phyloP scores from a whole-genome alignment of 768 basidiomycete species.

The Lentinula aciculospora region DNA sequence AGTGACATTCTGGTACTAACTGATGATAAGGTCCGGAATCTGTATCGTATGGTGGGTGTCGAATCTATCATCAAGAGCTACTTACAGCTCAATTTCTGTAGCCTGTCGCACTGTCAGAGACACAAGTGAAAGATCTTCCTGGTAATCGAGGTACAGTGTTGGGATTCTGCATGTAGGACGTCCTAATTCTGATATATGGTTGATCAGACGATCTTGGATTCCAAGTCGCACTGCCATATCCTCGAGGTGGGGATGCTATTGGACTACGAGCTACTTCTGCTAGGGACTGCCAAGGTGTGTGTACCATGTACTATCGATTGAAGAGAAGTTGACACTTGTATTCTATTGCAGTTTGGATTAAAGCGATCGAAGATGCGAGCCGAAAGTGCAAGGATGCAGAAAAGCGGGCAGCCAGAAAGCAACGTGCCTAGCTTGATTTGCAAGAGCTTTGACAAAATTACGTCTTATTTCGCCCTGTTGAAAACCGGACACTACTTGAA shows the following conservation, averaged over 20 bases:
- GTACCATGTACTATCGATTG: background rate
- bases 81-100: slow-evolving; percentile 19
- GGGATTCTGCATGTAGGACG: too few species aligned
- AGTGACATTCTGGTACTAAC: slow-evolving; percentile 87
- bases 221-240: slow-evolving; percentile 60
- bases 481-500: background rate
- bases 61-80: background rate
- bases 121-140: slow-evolving; percentile 49
- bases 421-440: background rate
- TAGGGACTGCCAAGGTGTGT: slow-evolving; percentile 50
- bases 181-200: background rate
- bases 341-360: slow-evolving; percentile 25
- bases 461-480: background rate
- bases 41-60: slow-evolving; percentile 77
- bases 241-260: slow-evolving; percentile 70
- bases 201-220: slow-evolving; percentile 62
- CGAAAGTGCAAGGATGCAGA: slow-evolving; percentile 40
- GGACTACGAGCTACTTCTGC: slow-evolving; percentile 49
- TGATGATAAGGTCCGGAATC: slow-evolving; percentile 57
- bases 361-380: slow-evolving; percentile 33
- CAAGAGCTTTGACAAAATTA: too few species aligned
- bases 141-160: slow-evolving; percentile 41
- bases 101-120: slow-evolving; percentile 74
- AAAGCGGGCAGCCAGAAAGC: slow-evolving; percentile 22
- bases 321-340: background rate